These are phyloP conservation scores for Aspergillus pseudoviridinutans DNA, from an alignment of 2,329 filamentous ascomycete genomes.

Conservation along the genomic window DNA sequence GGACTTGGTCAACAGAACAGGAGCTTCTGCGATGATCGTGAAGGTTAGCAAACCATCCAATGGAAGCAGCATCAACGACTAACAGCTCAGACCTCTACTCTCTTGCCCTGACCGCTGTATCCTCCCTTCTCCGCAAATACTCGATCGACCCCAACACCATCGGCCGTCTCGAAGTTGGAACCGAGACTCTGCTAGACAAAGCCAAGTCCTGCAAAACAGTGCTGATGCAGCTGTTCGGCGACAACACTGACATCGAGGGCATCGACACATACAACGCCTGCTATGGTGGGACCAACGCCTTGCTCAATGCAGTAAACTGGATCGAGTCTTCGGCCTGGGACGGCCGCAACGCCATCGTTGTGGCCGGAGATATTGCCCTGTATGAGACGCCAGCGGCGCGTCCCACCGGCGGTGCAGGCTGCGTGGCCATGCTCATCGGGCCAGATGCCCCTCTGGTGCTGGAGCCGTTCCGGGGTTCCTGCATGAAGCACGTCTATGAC, in stretches of 20 bases:
- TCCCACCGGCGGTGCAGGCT: constrained; percentile 75
- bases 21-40: constrained; percentile 86
- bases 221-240: constrained; percentile 77
- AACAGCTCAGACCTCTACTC: constrained; percentile 73
- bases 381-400: constrained; percentile 81
- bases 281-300: constrained; percentile 80
- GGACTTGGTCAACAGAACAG: constrained; percentile 88
- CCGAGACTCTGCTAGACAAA: constrained; percentile 82
- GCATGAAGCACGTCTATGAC: constrained; percentile 81
- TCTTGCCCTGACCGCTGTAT: constrained; percentile 71
- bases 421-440: constrained; percentile 73
- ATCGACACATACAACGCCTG: constrained; percentile 81
- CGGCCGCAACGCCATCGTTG: constrained; percentile 73
- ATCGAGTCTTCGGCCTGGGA: constrained; percentile 84
- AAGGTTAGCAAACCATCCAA: constrained; percentile 59
- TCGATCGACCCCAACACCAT: constrained; percentile 73
- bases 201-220: constrained; percentile 88
- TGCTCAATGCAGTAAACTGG: constrained; percentile 83
- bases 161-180: constrained; percentile 78
- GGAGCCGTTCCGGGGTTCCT: constrained; percentile 73
- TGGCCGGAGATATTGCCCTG: constrained; percentile 77
- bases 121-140: constrained; percentile 77
- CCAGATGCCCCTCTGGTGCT: constrained; percentile 72
- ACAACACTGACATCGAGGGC: constrained; percentile 80
- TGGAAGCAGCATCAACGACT: constrained; percentile 4